Base-by-base conservation (phyloP, 2,329 filamentous ascomycete genomes). In the Aspergillus eucalypticola region DNA sequence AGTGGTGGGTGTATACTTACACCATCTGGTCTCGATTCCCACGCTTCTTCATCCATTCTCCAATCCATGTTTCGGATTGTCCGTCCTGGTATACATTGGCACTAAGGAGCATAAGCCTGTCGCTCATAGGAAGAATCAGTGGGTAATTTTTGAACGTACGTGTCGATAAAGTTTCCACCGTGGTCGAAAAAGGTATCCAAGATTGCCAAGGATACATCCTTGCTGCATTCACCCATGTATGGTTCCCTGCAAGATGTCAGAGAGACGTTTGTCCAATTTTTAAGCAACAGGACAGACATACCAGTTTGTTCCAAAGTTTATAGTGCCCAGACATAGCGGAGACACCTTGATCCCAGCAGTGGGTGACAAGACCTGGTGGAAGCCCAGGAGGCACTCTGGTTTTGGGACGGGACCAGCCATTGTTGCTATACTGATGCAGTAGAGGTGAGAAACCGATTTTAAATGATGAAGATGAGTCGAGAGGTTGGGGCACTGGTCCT, bases 251-350 rank as follows among this genome's bases (percentile, higher is more conserved):
- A 5, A 3, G 23, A 35, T 55, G 7, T 32, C 35, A 59, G 32
- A 46, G 1, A n/a, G 1, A 2, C 7, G 8, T 19, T 5, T 6
- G 5, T 32, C 13, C 10, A 3, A 27, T 25, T 19, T 19, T 11
- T 19, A 10, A 6, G 8, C 11, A 4, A 8, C 5, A 8, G 21
- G 25, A 35, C n/a, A 3, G 13, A 39, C 60, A 7, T 56, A 72
- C 82, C 82, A 84, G 5, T 78, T 77, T 38, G 82, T 76, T 15
- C 82, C 83, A 64, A 85, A 83, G 67, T 81, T 84, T 82, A 84
- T 84, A 0, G 78, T 77, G 21, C 82, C 83, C 1, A 85, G 74
- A 56, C 82, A 84, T 68, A 85, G 70, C 35, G 83, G 83, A 23
- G 78, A 82, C 15, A 85, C 83, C 50, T 81, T 78, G 13, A 85